Conservation (phyloP, 164 flowering plant species). For the Amborella trichopoda region DNA sequence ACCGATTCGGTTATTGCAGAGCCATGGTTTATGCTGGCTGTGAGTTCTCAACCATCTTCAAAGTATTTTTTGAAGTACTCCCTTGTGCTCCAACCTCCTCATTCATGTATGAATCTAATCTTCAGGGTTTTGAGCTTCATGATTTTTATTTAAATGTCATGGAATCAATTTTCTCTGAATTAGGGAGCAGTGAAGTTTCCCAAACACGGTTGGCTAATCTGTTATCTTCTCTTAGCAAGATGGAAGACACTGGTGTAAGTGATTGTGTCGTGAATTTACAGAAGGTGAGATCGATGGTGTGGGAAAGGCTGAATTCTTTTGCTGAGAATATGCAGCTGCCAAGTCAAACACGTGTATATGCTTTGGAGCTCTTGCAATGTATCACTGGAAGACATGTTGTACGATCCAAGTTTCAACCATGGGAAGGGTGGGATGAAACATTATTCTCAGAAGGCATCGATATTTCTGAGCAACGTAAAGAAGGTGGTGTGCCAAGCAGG, state of each 20-base stretch:
- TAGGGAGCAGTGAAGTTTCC: slow-evolving; percentile 24
- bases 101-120: no score
- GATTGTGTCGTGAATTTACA: no score
- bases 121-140: slow-evolving; percentile 31
- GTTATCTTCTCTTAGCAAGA: slow-evolving; percentile 54
- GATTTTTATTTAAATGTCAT: slow-evolving; percentile 40
- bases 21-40: slow-evolving; percentile 79
- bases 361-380: slow-evolving; percentile 70
- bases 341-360: slow-evolving; percentile 55
- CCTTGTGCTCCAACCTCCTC: slow-evolving; percentile 10
- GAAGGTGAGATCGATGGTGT: slow-evolving; percentile 53
- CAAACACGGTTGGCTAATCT: slow-evolving; percentile 29
- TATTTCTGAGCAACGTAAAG: slow-evolving; percentile 14
- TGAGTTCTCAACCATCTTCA: slow-evolving; percentile 44
- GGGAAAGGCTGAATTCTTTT: slow-evolving; percentile 51
- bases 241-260: slow-evolving; percentile 54
- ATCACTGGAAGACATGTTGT: slow-evolving; percentile 38
- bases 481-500: slow-evolving; percentile 36
- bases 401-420: slow-evolving; percentile 35
- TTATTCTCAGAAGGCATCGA: slow-evolving; percentile 19
- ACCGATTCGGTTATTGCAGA: slow-evolving; percentile 41
- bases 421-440: slow-evolving; percentile 82
- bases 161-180: slow-evolving; percentile 41
- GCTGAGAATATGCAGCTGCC: slow-evolving; percentile 65
- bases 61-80: slow-evolving; percentile 32